Evolutionary conservation across 1,139 yeast genomes (phyloP).

Genomic region (Blastobotrys malaysiensis): DNA sequence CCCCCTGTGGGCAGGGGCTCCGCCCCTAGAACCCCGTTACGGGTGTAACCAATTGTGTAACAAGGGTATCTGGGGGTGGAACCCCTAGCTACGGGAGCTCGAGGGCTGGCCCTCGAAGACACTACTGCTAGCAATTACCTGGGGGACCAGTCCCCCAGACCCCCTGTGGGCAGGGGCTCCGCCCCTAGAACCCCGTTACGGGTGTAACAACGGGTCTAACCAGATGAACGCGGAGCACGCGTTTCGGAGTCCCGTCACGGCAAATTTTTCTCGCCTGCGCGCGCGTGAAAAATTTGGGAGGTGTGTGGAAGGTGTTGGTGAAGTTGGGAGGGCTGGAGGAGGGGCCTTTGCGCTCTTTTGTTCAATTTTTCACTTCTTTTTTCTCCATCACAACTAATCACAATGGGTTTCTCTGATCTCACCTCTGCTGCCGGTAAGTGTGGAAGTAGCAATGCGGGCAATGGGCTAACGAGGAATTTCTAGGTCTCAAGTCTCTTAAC

Average conservation of each 20-base stretch:
- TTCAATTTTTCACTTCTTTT: not conserved
- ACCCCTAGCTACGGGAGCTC: not conserved
- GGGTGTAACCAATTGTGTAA: not conserved
- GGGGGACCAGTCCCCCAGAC: too few species aligned
- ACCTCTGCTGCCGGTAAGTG: slow-evolving; percentile 38
- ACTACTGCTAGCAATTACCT: too few species aligned
- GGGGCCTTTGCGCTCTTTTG: not conserved
- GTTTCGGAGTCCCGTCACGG: not conserved
- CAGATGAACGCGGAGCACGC: too few species aligned
- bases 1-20: too few species aligned
- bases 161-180: too few species aligned
- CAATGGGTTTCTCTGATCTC: slow-evolving; percentile 40
- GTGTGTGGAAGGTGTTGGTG: not conserved
- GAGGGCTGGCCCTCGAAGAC: not conserved
- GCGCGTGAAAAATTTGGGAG: not conserved
- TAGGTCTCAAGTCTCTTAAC: slow-evolving; percentile 78
- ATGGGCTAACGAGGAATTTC: slow-evolving; percentile 6
- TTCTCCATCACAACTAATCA: slow-evolving; percentile 6
- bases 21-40: too few species aligned
- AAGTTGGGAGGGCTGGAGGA: not conserved
- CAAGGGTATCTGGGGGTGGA: not conserved
- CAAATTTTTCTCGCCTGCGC: not conserved
- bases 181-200: too few species aligned
- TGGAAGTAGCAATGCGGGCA: not conserved
- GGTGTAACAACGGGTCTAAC: too few species aligned